Evolutionary conservation across 1,284 basidiomycete genomes (phyloP), one percentile per base, ranked within the genome.

Genomic region (Trichosporon faecale): DNA sequence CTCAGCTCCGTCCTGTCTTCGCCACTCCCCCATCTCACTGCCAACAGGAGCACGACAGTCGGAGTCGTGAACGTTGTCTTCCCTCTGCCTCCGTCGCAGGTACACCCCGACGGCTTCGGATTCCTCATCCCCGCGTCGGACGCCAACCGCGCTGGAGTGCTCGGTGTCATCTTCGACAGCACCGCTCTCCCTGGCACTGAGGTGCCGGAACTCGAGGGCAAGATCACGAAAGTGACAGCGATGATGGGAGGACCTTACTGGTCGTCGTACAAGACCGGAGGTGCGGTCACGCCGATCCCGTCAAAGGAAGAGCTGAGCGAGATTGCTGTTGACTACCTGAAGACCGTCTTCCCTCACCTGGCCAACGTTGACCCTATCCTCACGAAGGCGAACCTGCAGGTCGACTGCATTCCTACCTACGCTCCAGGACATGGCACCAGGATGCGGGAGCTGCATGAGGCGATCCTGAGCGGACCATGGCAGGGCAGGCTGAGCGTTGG

Each of bases 171-270:
- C 6, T 95, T 95, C 81, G 93, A 95, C 82, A 92, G 91, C 0
- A 90, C 87, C 64, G 87, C 90, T 2, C 85, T 92, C 27, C 86
- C 89, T 0, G 87, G 86, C 16, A 91, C 94, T 77, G 74, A 73
- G 31, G 72, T 70, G 23, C 68, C 68, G 12, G 76, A 88, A 85
- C 29, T 74, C 2, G 72, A 76, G 21, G 69, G 71, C 21, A 60
- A 75, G 14, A 74, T 85, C 3, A 82, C 82, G 21, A 97, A 97
- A 80, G 80, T 97, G 72, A 95, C 95, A 0, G 88, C 95, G 66
- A 97, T 99, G 93, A 85, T 95, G 46, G 95, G 95, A 14, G 95
- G 95, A 0, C 91, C 92, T 0, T 88, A 91, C 79, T 86, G 85
- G 78, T 78, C 85, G 2, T 82, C 85, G 3, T 83, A 83, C 71